Percentiles rank a stretch among this genome's conserved stretches.
phyloP scores from a whole-genome alignment of 2,329 filamentous ascomycete species.

The Aspergillus tanneri region DNA sequence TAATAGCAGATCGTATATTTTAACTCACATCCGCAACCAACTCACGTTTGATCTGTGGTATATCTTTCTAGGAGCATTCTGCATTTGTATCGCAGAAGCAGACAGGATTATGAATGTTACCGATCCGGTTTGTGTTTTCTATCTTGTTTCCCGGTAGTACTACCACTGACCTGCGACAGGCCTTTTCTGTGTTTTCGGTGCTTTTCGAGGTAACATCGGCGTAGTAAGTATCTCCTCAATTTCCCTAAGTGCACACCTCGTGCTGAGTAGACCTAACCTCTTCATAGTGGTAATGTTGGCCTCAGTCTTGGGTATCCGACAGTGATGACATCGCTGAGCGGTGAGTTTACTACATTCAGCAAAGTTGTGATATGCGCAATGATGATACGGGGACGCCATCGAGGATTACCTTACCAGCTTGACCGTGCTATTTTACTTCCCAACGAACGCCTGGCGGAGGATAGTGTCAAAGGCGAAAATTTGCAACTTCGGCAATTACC shows the following conservation, averaged over 20 bases:
- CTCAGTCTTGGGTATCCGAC: constrained; percentile 34
- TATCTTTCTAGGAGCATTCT: constrained; percentile 58
- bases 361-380: constrained; percentile 57
- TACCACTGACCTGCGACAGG: constrained; percentile 9
- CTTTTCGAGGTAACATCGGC: constrained; percentile 45
- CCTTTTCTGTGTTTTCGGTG: constrained; percentile 58
- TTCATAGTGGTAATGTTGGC: constrained; percentile 32
- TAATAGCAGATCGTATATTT: constrained; percentile 41
- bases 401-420: constrained; percentile 56
- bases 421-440: constrained; percentile 46
- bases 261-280: too few relatives aligned
- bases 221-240: constrained; percentile 28
- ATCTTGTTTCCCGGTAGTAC: neutral
- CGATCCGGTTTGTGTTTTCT: constrained; percentile 22
- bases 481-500: too few relatives aligned
- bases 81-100: constrained; percentile 58
- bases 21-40: constrained; percentile 60
- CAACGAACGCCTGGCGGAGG: too few relatives aligned
- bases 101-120: constrained; percentile 25
- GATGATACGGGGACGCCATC: constrained; percentile 57
- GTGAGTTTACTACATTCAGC: constrained; percentile 49
- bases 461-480: too few relatives aligned
- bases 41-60: constrained; percentile 66
- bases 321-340: constrained; percentile 34
- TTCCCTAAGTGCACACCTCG: too few relatives aligned